Percentiles rank a stretch among this genome's conserved stretches.
These are phyloP conservation scores for Sugiyamaella floridensis DNA, from an alignment of 805 yeast genomes.

Conservation along the genomic window DNA sequence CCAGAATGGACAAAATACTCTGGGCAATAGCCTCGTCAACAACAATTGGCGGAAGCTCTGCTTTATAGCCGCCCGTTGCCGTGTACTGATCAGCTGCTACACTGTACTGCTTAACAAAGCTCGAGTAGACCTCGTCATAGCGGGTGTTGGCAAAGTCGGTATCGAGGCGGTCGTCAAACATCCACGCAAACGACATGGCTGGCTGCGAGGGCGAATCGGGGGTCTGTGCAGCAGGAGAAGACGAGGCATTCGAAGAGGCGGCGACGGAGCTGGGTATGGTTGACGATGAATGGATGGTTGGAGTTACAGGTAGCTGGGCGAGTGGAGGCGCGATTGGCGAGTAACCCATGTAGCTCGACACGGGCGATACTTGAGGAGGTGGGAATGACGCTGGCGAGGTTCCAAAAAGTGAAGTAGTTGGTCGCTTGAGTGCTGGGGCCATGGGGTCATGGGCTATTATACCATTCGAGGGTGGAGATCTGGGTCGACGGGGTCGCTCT, in stretches of 20 bases:
- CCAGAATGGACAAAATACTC: background rate
- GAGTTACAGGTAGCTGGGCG: background rate
- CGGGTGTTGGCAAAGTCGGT: constrained; percentile 21
- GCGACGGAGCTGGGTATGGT: background rate
- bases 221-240: background rate
- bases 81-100: constrained; percentile 2
- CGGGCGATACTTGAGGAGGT: background rate
- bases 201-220: constrained; percentile 7
- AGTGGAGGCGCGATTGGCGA: background rate
- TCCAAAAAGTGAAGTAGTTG: background rate
- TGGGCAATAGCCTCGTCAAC: background rate
- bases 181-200: constrained; percentile 22
- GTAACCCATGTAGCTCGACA: background rate
- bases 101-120: constrained; percentile 10
- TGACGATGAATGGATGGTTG: background rate
- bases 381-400: background rate
- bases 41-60: constrained; percentile 1
- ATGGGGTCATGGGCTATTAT: background rate
- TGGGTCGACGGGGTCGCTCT: background rate
- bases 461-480: background rate
- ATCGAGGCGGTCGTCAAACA: constrained; percentile 23
- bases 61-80: background rate
- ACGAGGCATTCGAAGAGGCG: background rate
- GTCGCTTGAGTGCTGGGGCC: background rate
- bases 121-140: constrained; percentile 23